phyloP scores from a whole-genome alignment of 352 stramenopile genomes.

The Globisporangium spinosum region DNA sequence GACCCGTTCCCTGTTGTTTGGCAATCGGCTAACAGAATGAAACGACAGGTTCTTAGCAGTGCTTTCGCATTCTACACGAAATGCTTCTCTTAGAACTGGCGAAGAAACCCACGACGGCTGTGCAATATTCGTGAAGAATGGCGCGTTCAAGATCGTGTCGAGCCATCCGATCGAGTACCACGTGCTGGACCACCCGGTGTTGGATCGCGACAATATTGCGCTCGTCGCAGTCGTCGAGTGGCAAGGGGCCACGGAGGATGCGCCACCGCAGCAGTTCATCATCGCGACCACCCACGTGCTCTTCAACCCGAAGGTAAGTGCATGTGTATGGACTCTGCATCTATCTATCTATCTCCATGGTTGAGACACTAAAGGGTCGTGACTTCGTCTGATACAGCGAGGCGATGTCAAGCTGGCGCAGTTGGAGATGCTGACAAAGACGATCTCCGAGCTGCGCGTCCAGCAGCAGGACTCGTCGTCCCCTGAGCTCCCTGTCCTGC shows the following conservation, averaged over 20 bases:
- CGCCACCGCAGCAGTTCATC: slow-evolving; percentile 31
- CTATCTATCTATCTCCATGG: neutral
- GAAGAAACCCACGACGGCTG: slow-evolving; percentile 60
- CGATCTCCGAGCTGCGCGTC: slow-evolving; percentile 26
- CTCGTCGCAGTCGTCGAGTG: slow-evolving; percentile 43
- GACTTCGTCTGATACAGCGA: slow-evolving; percentile 24
- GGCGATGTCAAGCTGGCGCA: slow-evolving; percentile 69
- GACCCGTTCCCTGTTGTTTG: neutral
- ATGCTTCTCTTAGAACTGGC: slow-evolving; percentile 37
- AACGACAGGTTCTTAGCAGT: neutral
- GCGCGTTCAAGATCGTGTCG: slow-evolving; percentile 39
- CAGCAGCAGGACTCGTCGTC: slow-evolving; percentile 10
- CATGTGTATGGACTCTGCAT: neutral
- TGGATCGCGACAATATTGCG: slow-evolving; percentile 62
- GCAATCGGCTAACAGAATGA: neutral
- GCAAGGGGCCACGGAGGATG: slow-evolving; percentile 14
- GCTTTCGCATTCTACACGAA: neutral
- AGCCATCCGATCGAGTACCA: slow-evolving; percentile 45
- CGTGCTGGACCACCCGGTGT: slow-evolving; percentile 34
- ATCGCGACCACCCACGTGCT: slow-evolving; percentile 68
- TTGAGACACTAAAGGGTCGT: neutral
- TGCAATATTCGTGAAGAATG: slow-evolving; percentile 58
- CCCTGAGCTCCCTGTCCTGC: slow-evolving; percentile 25
- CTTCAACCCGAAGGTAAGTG: slow-evolving; percentile 60
- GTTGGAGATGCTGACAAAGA: slow-evolving; percentile 41